Conservation (phyloP, 306 rosid genomes). For the Heteromeles arbutifolia region DNA sequence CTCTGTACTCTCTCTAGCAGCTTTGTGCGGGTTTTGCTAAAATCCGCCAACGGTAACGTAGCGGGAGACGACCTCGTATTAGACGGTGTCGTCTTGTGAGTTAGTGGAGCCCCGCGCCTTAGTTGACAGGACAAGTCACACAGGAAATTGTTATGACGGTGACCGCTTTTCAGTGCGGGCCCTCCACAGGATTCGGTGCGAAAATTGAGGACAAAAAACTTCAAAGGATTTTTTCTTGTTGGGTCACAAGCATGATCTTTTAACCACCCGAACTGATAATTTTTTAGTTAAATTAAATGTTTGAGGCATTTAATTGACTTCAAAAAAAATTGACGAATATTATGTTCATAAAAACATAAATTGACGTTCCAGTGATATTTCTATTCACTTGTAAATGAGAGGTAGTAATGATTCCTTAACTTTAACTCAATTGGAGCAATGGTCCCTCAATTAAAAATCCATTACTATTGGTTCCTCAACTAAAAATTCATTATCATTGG, state of each 20-base stretch:
- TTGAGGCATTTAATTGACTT: accelerated
- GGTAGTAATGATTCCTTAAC: no score
- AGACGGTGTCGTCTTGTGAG: not conserved
- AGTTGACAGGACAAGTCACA: not conserved
- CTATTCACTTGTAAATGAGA: no score
- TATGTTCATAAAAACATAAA: no score
- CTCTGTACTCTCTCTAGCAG: not conserved
- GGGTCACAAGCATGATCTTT: no score
- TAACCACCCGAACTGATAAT: no score
- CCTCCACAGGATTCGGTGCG: not conserved
- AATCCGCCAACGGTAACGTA: not conserved
- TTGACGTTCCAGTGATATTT: no score
- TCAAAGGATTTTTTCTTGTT: no score
- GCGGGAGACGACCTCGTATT: not conserved
- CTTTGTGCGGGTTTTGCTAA: not conserved
- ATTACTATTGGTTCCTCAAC: no score
- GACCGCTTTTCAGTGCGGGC: not conserved
- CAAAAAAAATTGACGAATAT: accelerated
- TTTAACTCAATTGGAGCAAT: no score
- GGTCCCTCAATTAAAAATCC: no score
- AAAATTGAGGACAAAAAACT: not conserved
- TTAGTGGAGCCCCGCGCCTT: not conserved
- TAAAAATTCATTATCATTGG: no score
- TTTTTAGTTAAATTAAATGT: no score
- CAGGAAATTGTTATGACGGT: not conserved